These are phyloP conservation scores for Talaromyces sp. DNA, from an alignment of 2,329 filamentous ascomycete genomes.

Conservation along the genomic window DNA sequence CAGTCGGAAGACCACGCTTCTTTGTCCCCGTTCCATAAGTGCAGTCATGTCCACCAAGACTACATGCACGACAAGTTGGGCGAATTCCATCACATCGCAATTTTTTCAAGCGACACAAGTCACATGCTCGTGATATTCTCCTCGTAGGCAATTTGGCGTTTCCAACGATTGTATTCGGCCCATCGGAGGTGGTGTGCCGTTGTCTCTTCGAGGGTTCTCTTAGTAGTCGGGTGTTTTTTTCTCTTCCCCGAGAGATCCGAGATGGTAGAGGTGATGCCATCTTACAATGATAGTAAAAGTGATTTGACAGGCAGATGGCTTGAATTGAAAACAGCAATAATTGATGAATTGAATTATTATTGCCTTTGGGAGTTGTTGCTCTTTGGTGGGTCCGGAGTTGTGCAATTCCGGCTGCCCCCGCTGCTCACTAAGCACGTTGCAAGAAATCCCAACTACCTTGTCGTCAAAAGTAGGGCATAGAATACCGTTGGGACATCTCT, in stretches of 20 bases:
- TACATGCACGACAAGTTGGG: not conserved
- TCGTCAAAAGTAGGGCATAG: not conserved
- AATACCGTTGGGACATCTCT: not conserved
- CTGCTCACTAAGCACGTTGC: not conserved
- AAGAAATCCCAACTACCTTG: not conserved
- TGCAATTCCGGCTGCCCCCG: not conserved
- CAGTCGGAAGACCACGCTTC: conserved; percentile 4
- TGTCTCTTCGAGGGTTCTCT: not conserved
- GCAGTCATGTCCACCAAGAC: not conserved
- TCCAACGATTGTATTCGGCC: not conserved
- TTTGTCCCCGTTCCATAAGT: not conserved
- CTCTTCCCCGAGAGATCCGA: not conserved
- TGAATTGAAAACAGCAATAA: not conserved
- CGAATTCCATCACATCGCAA: not conserved
- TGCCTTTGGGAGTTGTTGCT: not conserved
- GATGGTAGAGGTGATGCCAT: not conserved
- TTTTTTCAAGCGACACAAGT: not conserved
- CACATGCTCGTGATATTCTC: not conserved
- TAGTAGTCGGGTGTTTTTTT: not conserved
- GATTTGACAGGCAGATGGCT: not conserved
- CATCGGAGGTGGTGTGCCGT: not conserved
- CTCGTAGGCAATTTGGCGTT: not conserved
- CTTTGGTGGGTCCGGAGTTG: not conserved
- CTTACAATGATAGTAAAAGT: not conserved
- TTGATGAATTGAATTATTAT: not conserved